Percentiles rank a stretch among this genome's conserved stretches.
These are phyloP conservation scores for Diutina siamensis DNA, from an alignment of 1,139 yeast genomes.

Conservation along the genomic window DNA sequence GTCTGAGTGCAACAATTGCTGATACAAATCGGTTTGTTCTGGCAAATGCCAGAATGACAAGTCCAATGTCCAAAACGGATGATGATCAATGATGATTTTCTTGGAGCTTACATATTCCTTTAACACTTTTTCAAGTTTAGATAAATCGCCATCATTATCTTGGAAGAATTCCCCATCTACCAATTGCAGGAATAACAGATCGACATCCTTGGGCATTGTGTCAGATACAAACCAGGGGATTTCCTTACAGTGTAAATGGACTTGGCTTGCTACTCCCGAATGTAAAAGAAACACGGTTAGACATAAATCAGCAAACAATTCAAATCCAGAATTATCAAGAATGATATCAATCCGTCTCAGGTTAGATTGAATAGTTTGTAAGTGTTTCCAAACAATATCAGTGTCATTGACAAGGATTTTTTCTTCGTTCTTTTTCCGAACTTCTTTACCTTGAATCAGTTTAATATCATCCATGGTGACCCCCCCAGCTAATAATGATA, in stretches of 20 bases:
- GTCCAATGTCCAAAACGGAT: constrained; percentile 79
- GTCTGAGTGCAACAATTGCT: constrained; percentile 41
- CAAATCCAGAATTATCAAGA: constrained; percentile 92
- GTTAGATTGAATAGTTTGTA: constrained; percentile 15
- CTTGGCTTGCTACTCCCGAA: constrained; percentile 44
- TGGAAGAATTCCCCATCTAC: constrained; percentile 40
- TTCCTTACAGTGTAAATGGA: constrained; percentile 78
- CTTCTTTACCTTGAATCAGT: constrained; percentile 83
- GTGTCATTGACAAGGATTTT: constrained; percentile 76
- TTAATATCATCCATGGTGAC: constrained; percentile 74
- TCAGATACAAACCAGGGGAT: constrained; percentile 98
- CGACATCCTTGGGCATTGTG: constrained; percentile 75
- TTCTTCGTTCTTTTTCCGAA: constrained; percentile 71
- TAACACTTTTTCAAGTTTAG: constrained; percentile 37
- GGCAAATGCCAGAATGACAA: constrained; percentile 65
- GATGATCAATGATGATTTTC: constrained; percentile 43
- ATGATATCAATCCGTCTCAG: constrained; percentile 60
- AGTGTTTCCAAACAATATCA: constrained; percentile 48
- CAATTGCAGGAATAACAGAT: constrained; percentile 47
- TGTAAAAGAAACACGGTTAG: constrained; percentile 69
- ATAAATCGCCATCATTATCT: constrained; percentile 14
- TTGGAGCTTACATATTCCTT: constrained; percentile 37
- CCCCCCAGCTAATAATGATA: constrained; percentile 76
- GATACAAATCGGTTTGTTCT: constrained; percentile 26
- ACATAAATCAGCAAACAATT: constrained; percentile 78